Conservation (phyloP, 257 asterid species). For the Echites panduratus region DNA sequence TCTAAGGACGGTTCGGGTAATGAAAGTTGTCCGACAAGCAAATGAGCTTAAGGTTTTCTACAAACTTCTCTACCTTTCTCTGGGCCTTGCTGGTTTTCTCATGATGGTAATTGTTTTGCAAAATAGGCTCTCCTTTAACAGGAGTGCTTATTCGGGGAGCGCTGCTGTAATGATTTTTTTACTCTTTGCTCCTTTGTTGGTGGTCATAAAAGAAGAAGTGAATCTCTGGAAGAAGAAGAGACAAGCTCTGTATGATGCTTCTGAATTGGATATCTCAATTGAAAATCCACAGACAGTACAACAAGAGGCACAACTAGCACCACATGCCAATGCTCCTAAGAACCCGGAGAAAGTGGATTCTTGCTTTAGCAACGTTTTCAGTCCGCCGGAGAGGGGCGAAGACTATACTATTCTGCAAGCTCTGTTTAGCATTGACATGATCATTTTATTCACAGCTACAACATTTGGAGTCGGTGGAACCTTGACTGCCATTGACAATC, state of each 20-base stretch:
- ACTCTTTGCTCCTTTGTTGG: slow-evolving; percentile 28
- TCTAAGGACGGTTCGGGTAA: slow-evolving; percentile 33
- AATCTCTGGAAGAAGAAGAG: slow-evolving; percentile 26
- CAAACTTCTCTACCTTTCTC: slow-evolving; percentile 34
- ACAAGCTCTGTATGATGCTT: background rate
- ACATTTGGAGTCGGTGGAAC: slow-evolving; percentile 51
- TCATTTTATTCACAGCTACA: slow-evolving; percentile 26
- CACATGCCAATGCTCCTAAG: background rate
- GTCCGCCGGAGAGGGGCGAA: slow-evolving; percentile 41
- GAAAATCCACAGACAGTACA: slow-evolving; percentile 13
- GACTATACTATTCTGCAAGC: slow-evolving; percentile 43
- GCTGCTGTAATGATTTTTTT: slow-evolving; percentile 32
- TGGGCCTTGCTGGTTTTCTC: slow-evolving; percentile 44
- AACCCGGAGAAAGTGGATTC: slow-evolving; percentile 16
- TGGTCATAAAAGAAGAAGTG: slow-evolving; percentile 36
- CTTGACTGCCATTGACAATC: slow-evolving; percentile 40
- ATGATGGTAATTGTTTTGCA: slow-evolving; percentile 41
- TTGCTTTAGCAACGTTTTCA: slow-evolving; percentile 29
- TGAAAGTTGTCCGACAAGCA: slow-evolving; percentile 29
- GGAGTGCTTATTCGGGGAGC: slow-evolving; percentile 27
- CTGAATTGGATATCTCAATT: slow-evolving; percentile 8
- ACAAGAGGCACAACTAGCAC: background rate
- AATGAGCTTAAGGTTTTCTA: slow-evolving; percentile 45
- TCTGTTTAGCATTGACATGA: slow-evolving; percentile 37
- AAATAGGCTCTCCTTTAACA: slow-evolving; percentile 23